phyloP scores from a whole-genome alignment of 176 grass and related monocot genomes.

The Saccharum spontaneum region DNA sequence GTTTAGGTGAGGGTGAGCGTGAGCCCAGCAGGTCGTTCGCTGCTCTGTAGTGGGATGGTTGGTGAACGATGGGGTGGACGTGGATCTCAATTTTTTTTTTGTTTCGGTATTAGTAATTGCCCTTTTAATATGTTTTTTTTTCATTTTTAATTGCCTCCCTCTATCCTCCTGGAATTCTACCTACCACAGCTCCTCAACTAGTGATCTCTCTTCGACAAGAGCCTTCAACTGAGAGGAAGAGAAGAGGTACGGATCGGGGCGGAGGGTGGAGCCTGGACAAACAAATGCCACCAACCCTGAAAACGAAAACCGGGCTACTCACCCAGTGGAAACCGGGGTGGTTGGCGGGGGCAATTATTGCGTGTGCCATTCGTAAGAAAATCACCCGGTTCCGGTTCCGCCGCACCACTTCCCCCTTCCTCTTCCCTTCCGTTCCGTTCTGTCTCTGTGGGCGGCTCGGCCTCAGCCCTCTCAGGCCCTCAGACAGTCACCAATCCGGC shows the following conservation, averaged over 20 bases:
- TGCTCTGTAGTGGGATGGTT: conserved; percentile 43
- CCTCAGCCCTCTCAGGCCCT: too few species aligned
- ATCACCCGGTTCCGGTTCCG: not conserved
- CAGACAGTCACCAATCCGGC: too few species aligned
- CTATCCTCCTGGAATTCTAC: not conserved
- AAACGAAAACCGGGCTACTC: conserved; percentile 27
- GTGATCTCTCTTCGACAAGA: not conserved
- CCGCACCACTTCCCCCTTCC: too few species aligned
- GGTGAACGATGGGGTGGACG: conserved; percentile 31
- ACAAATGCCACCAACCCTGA: conserved; percentile 48
- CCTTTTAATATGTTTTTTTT: not conserved
- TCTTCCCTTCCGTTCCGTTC: not conserved
- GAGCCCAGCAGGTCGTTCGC: not conserved
- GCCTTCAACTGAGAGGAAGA: not conserved
- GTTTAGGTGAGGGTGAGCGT: conserved; percentile 41
- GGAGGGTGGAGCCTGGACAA: not conserved
- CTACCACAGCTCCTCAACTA: not conserved
- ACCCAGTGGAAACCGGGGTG: not conserved
- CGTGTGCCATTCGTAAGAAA: not conserved
- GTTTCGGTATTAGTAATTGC: not conserved
- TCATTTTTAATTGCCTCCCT: not conserved
- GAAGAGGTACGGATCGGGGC: too few species aligned
- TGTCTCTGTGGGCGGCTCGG: not conserved
- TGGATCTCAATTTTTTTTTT: not conserved
- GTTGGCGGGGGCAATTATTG: conserved; percentile 32